Evolutionary conservation across 305 asterid genomes (phyloP), one percentile per base, ranked within the genome.

Genomic region (Nicotiana rustica): DNA sequence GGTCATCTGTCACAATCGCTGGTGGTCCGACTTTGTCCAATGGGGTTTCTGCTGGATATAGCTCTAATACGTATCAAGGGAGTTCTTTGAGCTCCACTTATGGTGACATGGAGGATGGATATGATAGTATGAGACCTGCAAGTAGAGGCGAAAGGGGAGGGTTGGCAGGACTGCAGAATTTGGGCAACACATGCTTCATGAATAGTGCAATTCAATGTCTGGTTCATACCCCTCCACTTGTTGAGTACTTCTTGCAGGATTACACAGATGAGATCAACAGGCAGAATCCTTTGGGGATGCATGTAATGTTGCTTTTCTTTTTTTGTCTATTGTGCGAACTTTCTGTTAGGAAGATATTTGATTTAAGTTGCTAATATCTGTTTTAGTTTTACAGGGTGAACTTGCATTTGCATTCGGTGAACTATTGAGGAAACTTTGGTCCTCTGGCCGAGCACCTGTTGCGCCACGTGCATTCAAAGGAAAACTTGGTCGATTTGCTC

Each of bases 181-280:
- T 96, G 88, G 99, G 99, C 78, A 96, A 96, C 85, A 96, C 98
- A 65, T 95, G 98, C 92, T 95, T 95, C 89, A 95, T 95, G 98
- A 95, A 95, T 84, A 95, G 98, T 88, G 84, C 98, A 69, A 87
- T 96, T 84, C 99, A 96, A 84, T 96, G 98, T 90, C 89, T 96
- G 86, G 99, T 91, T 85, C 99, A 96, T 88, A 96, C 99, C 15
- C 97, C 97, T 18, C 95, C 91, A 81, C 92, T 96, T 17, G 94
- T 71, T 68, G 94, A 94, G 81, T 96, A 91, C 88, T 96, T 96
- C 90, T 85, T 96, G 90, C 89, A 93, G 82, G 97, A 93, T 84
- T 96, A 91, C 86, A 91, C 89, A 78, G 88, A 93, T 29, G 98
- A 94, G 90, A 94, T 95, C 89, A 94, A 95, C 93, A 82, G 82